Conservation (phyloP, 129 eudicot genomes). For the Gnaphalium uliginosum region DNA sequence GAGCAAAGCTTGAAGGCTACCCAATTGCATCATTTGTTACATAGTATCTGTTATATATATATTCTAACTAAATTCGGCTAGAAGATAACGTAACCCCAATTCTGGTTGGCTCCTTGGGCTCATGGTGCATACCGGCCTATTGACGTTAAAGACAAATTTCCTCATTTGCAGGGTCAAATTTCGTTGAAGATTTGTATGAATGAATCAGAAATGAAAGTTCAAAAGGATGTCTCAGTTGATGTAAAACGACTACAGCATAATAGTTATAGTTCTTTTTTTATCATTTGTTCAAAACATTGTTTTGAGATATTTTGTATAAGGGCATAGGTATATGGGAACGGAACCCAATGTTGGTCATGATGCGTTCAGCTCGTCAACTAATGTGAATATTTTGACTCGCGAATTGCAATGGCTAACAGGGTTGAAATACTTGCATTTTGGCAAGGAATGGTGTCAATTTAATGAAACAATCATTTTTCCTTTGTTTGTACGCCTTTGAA, state of each 20-base stretch:
- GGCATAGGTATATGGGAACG: neutral
- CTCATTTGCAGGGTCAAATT: neutral
- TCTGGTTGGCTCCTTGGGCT: neutral
- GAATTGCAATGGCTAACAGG: too few relatives aligned
- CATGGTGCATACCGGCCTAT: neutral
- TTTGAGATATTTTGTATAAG: neutral
- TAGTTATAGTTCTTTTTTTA: neutral
- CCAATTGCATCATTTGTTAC: slow-evolving; percentile 45
- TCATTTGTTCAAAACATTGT: neutral
- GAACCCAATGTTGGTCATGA: neutral
- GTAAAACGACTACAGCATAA: neutral
- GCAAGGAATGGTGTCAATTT: too few relatives aligned
- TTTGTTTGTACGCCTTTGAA: too few relatives aligned
- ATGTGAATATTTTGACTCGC: neutral
- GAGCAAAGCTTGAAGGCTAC: slow-evolving; percentile 55
- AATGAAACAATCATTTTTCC: too few relatives aligned
- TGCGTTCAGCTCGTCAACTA: neutral
- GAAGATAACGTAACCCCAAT: neutral
- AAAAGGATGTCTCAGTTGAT: neutral
- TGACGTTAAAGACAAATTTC: neutral
- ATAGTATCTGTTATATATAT: neutral
- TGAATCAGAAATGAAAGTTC: neutral
- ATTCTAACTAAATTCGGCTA: neutral
- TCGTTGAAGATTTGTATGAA: neutral
- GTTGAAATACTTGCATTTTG: too few relatives aligned